Evolutionary conservation across 2,329 filamentous ascomycete species (phyloP), one percentile per base, ranked within the genome.

Genomic region (Claviceps maximensis): DNA sequence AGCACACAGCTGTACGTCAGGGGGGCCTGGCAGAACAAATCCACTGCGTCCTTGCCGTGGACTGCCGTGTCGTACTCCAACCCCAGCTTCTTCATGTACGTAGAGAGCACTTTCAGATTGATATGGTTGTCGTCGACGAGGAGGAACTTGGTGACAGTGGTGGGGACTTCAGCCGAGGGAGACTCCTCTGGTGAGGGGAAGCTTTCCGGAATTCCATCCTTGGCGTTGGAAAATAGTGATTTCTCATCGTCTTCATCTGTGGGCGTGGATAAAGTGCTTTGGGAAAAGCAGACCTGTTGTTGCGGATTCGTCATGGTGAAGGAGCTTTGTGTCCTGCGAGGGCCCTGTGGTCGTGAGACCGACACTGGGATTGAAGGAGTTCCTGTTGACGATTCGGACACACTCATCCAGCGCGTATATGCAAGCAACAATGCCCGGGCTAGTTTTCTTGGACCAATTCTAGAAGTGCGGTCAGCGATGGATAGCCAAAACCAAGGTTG

Each of bases 111-210:
- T 52, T 61, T 58, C 2, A 67, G 49, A 45, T 71, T 71, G 52
- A 70, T 68, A 5, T 58, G 55, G 42, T 70, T 70, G 52, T 70
- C 68, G 23, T 71, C 67, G 0, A 70, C 68, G 5, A 71, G 59
- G 23, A 58, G 47, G 36, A 23, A 58, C 27, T 50, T 50, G 33
- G 47, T 13, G 13, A 21, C 33, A 6, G 19, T 17, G 3, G 38
- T 19, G 42, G 29, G 50, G 5, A 23, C 13, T n/a, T 45, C 50
- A 3, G 19, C 33, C 2, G 50, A 46, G 9, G 41, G 40, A 2
- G 50, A 25, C 29, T 33, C 49, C 1, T 23, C 38, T 19, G 49
- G 40, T 17, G 33, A 40, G 4, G 33, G 33, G 23, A 10, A 15
- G 9, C 36, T 40, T 27, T 27, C 47, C 4, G 23, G 23, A 19